phyloP scores from a whole-genome alignment of 352 stramenopile species.

The Phytophthora meadii region DNA sequence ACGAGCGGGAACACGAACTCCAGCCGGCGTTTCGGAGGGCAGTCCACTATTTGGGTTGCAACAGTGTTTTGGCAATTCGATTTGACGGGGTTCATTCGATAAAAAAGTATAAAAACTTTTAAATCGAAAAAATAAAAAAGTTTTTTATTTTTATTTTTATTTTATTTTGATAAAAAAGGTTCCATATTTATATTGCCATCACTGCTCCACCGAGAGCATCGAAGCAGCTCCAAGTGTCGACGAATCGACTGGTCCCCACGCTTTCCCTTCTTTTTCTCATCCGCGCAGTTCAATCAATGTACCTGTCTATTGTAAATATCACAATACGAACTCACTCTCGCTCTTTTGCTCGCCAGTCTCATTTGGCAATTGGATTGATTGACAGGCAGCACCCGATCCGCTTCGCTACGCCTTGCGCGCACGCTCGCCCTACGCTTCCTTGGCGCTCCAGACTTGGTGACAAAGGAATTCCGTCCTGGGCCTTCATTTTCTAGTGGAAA shows the following conservation, averaged over 20 bases:
- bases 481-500: constrained; percentile 1
- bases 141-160: too few species aligned
- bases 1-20: too few species aligned
- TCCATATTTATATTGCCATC: too few species aligned
- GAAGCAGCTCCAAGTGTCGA: neutral
- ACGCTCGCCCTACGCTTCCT: neutral
- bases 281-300: neutral
- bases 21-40: too few species aligned
- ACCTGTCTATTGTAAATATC: constrained; percentile 13
- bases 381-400: constrained; percentile 15
- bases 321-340: constrained; percentile 7
- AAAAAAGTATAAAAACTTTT: too few species aligned
- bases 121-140: too few species aligned
- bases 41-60: too few species aligned
- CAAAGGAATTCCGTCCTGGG: constrained; percentile 8
- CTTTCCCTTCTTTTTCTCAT: constrained; percentile 10
- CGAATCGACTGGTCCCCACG: neutral
- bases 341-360: constrained; percentile 10
- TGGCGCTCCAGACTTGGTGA: neutral
- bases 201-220: constrained; percentile 3
- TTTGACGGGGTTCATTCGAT: too few species aligned
- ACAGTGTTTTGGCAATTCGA: too few species aligned
- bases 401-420: neutral
- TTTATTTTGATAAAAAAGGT: too few species aligned
- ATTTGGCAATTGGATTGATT: constrained; percentile 39